Percentiles rank a stretch among this genome's conserved stretches.
Evolutionary conservation across 306 rosid species (phyloP).

Genomic region (Astragalus glycyphyllos): DNA sequence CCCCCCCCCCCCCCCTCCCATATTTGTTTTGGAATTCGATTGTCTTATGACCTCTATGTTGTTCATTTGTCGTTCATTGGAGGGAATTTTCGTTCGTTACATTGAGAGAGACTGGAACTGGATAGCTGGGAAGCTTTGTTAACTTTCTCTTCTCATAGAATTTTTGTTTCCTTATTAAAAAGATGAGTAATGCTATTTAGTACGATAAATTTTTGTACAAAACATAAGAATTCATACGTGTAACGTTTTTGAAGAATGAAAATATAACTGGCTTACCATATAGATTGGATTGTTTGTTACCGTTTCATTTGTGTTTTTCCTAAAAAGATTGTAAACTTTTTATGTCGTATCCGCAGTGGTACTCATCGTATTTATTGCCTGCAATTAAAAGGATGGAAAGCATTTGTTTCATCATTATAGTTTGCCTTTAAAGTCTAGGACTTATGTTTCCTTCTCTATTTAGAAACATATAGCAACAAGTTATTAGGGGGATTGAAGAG

Average conservation of each 20-base stretch:
- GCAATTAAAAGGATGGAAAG: background rate
- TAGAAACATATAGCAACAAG: conserved; percentile 16
- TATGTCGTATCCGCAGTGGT: background rate
- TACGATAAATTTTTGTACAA: too few relatives aligned
- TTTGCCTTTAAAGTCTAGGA: background rate
- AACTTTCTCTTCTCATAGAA: too few relatives aligned
- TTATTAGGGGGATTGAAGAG: conserved; percentile 17
- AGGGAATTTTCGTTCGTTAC: background rate
- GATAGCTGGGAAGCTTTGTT: background rate
- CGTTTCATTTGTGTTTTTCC: too few relatives aligned
- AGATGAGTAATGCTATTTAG: too few relatives aligned
- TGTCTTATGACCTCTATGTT: background rate
- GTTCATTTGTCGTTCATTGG: too few relatives aligned
- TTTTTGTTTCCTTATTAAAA: too few relatives aligned
- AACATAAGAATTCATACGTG: too few relatives aligned
- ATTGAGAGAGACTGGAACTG: background rate
- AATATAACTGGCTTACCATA: too few relatives aligned
- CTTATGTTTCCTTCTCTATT: background rate
- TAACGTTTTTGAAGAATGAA: too few relatives aligned
- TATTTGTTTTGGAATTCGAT: conserved; percentile 1
- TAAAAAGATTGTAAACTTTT: background rate
- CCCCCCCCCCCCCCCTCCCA: background rate
- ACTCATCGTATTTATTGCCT: background rate
- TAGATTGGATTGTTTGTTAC: too few relatives aligned
- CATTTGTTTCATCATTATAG: conserved; percentile 2